These are phyloP conservation scores for Lachnellula occidentalis DNA, from an alignment of 2,329 filamentous ascomycete genomes.

Conservation along the genomic window DNA sequence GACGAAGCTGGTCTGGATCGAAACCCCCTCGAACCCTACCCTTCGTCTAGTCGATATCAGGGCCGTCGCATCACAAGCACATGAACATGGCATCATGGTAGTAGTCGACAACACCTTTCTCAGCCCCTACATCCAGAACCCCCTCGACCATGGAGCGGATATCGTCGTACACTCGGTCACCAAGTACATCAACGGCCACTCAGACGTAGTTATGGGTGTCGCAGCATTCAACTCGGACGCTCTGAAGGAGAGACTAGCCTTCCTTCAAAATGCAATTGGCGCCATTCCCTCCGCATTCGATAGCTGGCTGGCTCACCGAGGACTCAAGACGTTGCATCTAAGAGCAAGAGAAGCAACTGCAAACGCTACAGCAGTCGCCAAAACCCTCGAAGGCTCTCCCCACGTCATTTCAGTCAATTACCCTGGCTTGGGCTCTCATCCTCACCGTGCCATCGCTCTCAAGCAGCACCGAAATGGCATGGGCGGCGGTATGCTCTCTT, in stretches of 20 bases:
- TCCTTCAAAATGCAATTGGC: constrained; percentile 96
- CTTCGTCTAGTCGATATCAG: constrained; percentile 89
- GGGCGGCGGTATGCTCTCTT: constrained; percentile 96
- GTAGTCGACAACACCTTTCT: constrained; percentile 99
- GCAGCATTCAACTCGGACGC: constrained; percentile 88
- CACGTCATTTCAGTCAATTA: constrained; percentile 92
- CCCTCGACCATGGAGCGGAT: constrained; percentile 89
- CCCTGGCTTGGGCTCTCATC: constrained; percentile 82
- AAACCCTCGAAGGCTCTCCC: constrained; percentile 70
- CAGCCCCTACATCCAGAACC: constrained; percentile 94
- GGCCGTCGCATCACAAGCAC: constrained; percentile 75
- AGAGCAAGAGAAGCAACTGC: constrained; percentile 77
- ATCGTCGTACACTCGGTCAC: constrained; percentile 96
- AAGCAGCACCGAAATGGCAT: constrained; percentile 92
- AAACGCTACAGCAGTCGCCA: constrained; percentile 76
- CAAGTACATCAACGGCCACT: constrained; percentile 98
- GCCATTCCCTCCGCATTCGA: constrained; percentile 93
- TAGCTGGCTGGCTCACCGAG: constrained; percentile 95
- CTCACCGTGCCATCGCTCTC: constrained; percentile 75
- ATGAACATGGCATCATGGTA: constrained; percentile 82
- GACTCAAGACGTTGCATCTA: constrained; percentile 92
- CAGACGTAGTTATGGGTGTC: constrained; percentile 95
- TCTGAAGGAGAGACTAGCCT: constrained; percentile 70
- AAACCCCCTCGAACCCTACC: constrained; percentile 91
- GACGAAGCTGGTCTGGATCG: constrained; percentile 96